Evolutionary conservation across 805 yeast genomes (phyloP).

Genomic region (Ogataea nakhonphanomensis): DNA sequence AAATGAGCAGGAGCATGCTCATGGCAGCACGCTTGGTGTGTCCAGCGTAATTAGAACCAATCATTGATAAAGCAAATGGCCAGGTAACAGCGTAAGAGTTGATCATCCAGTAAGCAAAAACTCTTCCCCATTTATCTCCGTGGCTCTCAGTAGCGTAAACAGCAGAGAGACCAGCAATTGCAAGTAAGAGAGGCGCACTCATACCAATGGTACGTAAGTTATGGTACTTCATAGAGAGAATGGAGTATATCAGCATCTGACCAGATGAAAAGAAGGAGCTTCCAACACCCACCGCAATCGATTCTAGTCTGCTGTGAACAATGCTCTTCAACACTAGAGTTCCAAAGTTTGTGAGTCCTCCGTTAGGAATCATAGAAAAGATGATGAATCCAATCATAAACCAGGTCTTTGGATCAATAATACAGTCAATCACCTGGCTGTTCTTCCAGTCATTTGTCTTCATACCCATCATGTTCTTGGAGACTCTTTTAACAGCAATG

Average conservation of each 20-base stretch:
- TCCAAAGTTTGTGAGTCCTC: constrained; percentile 30
- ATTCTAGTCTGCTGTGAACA: constrained; percentile 18
- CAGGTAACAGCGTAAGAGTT: constrained; percentile 27
- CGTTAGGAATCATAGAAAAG: constrained; percentile 30
- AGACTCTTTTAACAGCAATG: constrained; percentile 25
- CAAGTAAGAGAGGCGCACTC: constrained; percentile 23
- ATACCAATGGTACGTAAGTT: constrained; percentile 24
- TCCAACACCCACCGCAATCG: constrained; percentile 20
- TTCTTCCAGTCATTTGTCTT: constrained; percentile 29
- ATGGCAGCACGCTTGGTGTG: constrained; percentile 49
- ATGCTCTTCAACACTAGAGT: constrained; percentile 24
- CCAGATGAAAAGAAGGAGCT: constrained; percentile 26
- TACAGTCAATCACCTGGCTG: constrained; percentile 22
- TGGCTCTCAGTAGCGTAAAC: constrained; percentile 27
- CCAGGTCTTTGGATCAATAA: constrained; percentile 24
- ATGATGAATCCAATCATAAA: constrained; percentile 21
- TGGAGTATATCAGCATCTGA: constrained; percentile 20
- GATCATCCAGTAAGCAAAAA: constrained; percentile 33
- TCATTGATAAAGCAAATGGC: constrained; percentile 27
- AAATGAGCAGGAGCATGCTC: constrained; percentile 42
- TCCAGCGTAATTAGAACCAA: constrained; percentile 42
- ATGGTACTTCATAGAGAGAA: constrained; percentile 13
- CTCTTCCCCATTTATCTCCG: constrained; percentile 30
- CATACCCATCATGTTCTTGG: constrained; percentile 30
- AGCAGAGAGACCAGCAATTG: constrained; percentile 25